Conservation (phyloP, 768 basidiomycete species). For the Suillus subluteus region DNA sequence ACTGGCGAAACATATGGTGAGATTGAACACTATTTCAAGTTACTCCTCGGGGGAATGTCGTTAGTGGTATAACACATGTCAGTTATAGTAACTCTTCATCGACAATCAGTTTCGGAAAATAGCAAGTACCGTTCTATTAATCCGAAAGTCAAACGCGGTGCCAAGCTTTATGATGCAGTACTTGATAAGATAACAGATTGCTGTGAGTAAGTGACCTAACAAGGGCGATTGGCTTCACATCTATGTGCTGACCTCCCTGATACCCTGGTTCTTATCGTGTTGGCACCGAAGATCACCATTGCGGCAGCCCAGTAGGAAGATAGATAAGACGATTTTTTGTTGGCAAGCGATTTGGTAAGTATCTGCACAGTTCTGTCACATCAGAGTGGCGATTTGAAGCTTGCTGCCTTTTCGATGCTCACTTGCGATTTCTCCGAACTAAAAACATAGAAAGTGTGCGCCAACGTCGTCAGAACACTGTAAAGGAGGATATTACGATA, state of each 20-base stretch:
- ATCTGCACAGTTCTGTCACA: neutral
- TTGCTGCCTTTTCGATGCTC: constrained; percentile 5
- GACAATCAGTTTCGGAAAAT: neutral
- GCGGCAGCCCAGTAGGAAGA: neutral
- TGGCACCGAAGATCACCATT: constrained; percentile 7
- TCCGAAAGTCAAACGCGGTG: too few species aligned
- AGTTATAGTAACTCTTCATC: neutral
- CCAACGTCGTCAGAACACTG: neutral
- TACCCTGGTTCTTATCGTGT: constrained; percentile 11
- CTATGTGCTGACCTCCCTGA: constrained; percentile 1
- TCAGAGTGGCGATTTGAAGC: neutral
- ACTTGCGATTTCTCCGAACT: constrained; percentile 8
- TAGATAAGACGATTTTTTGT: constrained; percentile 4
- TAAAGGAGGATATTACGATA: neutral
- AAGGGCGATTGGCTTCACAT: neutral
- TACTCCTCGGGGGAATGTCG: neutral
- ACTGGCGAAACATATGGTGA: constrained; percentile 10
- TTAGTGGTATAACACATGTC: neutral
- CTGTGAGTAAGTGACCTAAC: constrained; percentile 10
- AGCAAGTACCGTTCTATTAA: neutral
- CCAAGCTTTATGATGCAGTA: neutral
- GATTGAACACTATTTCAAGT: neutral
- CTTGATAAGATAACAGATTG: constrained; percentile 9
- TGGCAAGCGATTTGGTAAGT: constrained; percentile 5
- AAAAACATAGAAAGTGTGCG: too few species aligned